Base-by-base conservation (phyloP, 106 monocot species). In the Triglochin maritima region DNA sequence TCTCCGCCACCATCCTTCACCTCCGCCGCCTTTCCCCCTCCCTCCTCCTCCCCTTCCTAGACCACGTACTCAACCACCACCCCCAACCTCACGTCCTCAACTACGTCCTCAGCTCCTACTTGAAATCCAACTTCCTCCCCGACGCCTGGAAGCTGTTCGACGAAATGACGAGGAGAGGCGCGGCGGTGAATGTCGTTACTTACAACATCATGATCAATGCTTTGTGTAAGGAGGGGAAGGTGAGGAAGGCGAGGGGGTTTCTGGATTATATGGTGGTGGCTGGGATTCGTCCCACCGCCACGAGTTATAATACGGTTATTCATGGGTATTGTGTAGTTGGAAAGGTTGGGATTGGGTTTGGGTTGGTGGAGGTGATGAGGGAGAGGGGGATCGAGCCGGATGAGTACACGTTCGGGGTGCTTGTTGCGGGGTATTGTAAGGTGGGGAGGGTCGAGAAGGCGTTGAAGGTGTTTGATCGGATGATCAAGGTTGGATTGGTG, bases 131-230 rank as follows among this genome's bases (percentile, higher is more conserved):
- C 62, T 7, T 11, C 58, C 17, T 9, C 63, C 42, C 68, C 66
- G 80, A 72, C 10, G 7, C 57, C 44, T 74, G 80, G 85, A 66
- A 76, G 17, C 41, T 95, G 49, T 95, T 83, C 57, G 94, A 87
- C 11, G 87, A 95, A 60, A 90, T 95, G 90, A 83, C 79, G 67
- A 76, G 82, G 9, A 75, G 83, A 67, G 71, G 79, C 50, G 80
- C 90, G 64, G 69, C 71, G 7, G 83, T 85, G 4, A 83, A 66
- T 11, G 71, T 83, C 44, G 63, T 79, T 51, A 95, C 94, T 41
- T 95, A 77, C 76, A 95, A 95, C 52, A 83, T 95, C 52, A 95
- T 95, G 94, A 76, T 95, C 58, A 83, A 83, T 69, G 82, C 77
- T 56, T 77, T 90, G 43, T 95, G 88, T 74, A 83, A 76, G 72